These are phyloP conservation scores for Blepharisma japonicum DNA, from an alignment of 73 alveolate genomes.

Conservation along the genomic window DNA sequence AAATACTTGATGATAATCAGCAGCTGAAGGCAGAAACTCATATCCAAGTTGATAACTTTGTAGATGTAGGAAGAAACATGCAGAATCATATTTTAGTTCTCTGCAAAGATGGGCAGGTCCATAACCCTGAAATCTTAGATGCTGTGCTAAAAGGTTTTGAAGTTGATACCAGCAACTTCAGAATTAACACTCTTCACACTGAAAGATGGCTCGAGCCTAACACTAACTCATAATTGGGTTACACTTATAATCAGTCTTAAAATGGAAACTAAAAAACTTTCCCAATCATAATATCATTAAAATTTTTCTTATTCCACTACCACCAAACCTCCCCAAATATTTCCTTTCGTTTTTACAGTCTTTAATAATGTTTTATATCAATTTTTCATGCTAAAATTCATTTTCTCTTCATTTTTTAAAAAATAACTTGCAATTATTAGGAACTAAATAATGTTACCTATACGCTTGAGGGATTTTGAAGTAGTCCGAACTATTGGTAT, in stretches of 20 bases:
- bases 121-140: conserved; percentile 84
- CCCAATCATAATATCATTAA: too few species aligned
- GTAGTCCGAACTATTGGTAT: conserved; percentile 2
- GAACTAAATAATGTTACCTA: too few species aligned
- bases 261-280: too few species aligned
- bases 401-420: too few species aligned
- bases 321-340: too few species aligned
- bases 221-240: conserved; percentile 61
- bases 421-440: too few species aligned
- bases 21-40: conserved; percentile 76
- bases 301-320: too few species aligned
- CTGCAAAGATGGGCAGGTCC: conserved; percentile 74
- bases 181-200: conserved; percentile 80
- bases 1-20: conserved; percentile 66
- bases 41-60: conserved; percentile 77
- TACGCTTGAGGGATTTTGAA: not conserved
- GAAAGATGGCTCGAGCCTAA: conserved; percentile 81
- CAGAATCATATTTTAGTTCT: conserved; percentile 54
- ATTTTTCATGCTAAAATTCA: too few species aligned
- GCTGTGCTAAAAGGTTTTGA: conserved; percentile 80
- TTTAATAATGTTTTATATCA: too few species aligned
- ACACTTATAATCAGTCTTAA: too few species aligned
- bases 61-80: conserved; percentile 73
- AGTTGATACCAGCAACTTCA: conserved; percentile 85
- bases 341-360: too few species aligned